These are phyloP conservation scores for Cutaneotrichosporon arboriforme DNA, from an alignment of 1,284 basidiomycete genomes.

Conservation along the genomic window DNA sequence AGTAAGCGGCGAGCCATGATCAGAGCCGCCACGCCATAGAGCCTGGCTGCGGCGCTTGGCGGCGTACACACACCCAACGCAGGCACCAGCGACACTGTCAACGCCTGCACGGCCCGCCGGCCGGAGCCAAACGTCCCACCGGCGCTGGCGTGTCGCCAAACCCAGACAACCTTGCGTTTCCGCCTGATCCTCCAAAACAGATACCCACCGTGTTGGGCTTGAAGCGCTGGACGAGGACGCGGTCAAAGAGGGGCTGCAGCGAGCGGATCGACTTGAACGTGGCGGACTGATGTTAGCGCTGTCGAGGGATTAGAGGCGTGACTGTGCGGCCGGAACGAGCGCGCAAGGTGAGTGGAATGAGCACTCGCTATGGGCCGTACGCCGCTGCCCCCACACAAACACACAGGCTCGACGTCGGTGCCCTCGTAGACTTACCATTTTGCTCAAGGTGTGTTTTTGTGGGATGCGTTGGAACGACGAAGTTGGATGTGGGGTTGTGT, in stretches of 20 bases:
- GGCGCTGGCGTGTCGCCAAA: neutral
- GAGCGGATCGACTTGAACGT: conserved; percentile 94
- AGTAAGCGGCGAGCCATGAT: no score
- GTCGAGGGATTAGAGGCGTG: no score
- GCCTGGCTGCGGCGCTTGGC: no score
- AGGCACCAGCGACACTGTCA: no score
- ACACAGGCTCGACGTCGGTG: neutral
- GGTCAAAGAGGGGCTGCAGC: conserved; percentile 86
- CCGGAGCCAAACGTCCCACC: neutral
- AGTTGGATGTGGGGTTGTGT: neutral
- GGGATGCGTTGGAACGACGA: no score
- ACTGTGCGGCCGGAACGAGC: no score
- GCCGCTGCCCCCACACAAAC: neutral
- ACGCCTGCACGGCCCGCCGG: neutral
- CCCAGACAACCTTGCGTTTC: no score
- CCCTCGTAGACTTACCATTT: neutral
- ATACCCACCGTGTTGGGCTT: conserved; percentile 77
- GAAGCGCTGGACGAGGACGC: conserved; percentile 94
- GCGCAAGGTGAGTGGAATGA: no score
- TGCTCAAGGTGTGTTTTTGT: neutral
- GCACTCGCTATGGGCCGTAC: no score
- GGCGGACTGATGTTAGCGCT: conserved; percentile 38
- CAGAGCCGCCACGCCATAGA: no score
- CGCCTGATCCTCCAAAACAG: no score
- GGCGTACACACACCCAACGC: no score